Evolutionary conservation across 1,284 basidiomycete species (phyloP), one percentile per base, ranked within the genome.

Genomic region (Vanrija humicola): DNA sequence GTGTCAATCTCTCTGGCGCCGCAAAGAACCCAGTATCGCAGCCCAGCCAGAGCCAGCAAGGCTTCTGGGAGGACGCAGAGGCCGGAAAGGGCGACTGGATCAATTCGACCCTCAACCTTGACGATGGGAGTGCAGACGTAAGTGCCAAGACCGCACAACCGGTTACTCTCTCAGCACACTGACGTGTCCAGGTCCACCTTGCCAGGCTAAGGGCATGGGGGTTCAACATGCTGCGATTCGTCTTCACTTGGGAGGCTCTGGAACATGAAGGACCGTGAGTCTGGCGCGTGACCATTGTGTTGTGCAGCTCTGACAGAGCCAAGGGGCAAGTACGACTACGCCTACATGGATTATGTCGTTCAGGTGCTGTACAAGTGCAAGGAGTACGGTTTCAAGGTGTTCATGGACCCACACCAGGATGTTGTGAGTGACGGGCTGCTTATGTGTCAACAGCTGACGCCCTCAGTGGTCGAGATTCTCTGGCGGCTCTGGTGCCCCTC

Each of bases 401-500:
- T 86, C 75, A 87, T 98, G 82, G 93, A 98, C 72, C 94, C 95
- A 6, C 95, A 98, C 77, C 95, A 98, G 78, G 95, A 98, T 70
- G 83, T 86, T 38, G 93, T 96, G 72, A 74, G 93, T 84, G 9
- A 12, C 15, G 28, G 9, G 29, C 12, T 42, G 39, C 18, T 16
- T 14, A 38, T 12, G 3, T 2, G 34, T 14, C 34, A 8, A 34
- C 34, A 34, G 34, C 34, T 34, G 14, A 34, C 34, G 34, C 28
- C 9, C 34, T 25, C 68, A 96, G 92, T 98, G 95, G 90, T 97
- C 94, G 1, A 88, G 95, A 40, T 97, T 94, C 78, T 89, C 90
- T 6, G 94, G 95, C 21, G 95, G 95, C 7, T 96, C 91, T 0
- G 95, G 95, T 12, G 95, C 95, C 0, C 95, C 95, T 0, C 89